Conservation (phyloP, 2,329 filamentous ascomycete genomes). For the Colletotrichum sidae region DNA sequence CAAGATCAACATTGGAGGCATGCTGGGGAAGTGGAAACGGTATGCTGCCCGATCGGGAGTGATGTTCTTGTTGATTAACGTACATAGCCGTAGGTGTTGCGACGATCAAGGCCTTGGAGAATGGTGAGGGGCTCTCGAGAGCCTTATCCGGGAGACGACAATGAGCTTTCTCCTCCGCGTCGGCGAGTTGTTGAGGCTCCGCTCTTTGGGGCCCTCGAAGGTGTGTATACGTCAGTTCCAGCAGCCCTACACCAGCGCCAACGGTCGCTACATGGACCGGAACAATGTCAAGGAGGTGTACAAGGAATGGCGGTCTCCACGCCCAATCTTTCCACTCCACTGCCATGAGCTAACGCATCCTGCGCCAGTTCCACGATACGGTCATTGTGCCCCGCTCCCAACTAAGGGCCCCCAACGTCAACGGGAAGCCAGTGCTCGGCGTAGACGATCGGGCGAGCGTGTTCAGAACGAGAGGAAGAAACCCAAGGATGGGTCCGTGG, state of each 20-base stretch:
- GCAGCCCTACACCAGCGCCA: slow-evolving; percentile 42
- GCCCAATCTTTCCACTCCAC: neutral
- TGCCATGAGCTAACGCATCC: slow-evolving; percentile 2
- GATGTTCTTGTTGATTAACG: slow-evolving; percentile 25
- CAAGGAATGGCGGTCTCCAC: slow-evolving; percentile 39
- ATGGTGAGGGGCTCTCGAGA: slow-evolving; percentile 37
- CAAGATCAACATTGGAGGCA: slow-evolving; percentile 41
- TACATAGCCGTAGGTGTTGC: slow-evolving; percentile 38
- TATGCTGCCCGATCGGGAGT: slow-evolving; percentile 19
- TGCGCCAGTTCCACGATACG: slow-evolving; percentile 39
- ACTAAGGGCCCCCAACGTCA: slow-evolving; percentile 40
- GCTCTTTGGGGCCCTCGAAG: slow-evolving; percentile 39
- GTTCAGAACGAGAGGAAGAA: slow-evolving; percentile 43
- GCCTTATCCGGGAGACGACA: slow-evolving; percentile 36
- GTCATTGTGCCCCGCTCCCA: slow-evolving; percentile 41
- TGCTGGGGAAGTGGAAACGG: slow-evolving; percentile 40
- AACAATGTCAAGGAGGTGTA: slow-evolving; percentile 43
- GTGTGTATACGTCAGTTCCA: slow-evolving; percentile 45
- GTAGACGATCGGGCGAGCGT: slow-evolving; percentile 43
- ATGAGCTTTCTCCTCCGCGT: slow-evolving; percentile 44
- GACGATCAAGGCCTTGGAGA: slow-evolving; percentile 38
- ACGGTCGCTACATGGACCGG: slow-evolving; percentile 39
- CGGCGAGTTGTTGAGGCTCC: slow-evolving; percentile 37
- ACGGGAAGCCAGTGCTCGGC: slow-evolving; percentile 42
- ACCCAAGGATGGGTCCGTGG: slow-evolving; percentile 41